Evolutionary conservation across 306 rosid species (phyloP).

Genomic region (Gastrolobium bilobum): DNA sequence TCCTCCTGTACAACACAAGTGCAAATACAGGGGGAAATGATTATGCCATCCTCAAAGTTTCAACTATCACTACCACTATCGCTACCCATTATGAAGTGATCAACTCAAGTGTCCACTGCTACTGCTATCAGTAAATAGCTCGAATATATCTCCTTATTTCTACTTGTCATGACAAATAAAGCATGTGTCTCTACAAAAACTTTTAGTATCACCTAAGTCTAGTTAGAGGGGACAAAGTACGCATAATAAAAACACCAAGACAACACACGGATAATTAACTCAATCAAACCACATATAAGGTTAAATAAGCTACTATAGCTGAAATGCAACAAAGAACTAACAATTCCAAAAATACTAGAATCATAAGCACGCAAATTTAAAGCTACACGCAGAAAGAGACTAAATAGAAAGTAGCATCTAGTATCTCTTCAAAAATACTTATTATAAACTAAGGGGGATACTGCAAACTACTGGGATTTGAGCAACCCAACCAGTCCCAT

Average conservation of each 20-base stretch:
- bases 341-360: conserved; percentile 68
- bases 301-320: conserved; percentile 64
- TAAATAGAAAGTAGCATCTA: conserved; percentile 77
- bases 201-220: conserved; percentile 48
- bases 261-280: conserved; percentile 48
- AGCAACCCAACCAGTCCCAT: conserved; percentile 99
- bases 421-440: conserved; percentile 83
- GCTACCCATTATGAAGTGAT: conserved; percentile 85
- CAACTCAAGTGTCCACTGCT: conserved; percentile 76
- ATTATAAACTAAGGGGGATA: conserved; percentile 87
- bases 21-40: conserved; percentile 99
- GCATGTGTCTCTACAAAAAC: conserved; percentile 55
- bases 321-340: conserved; percentile 66
- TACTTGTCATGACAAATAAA: conserved; percentile 58
- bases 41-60: conserved; percentile 97
- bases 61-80: conserved; percentile 91
- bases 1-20: conserved; percentile 99
- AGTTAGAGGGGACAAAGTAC: background rate
- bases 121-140: conserved; percentile 70
- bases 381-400: conserved; percentile 78
- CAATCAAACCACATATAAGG: conserved; percentile 72
- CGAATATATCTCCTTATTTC: conserved; percentile 68
- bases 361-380: conserved; percentile 73
- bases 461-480: conserved; percentile 92
- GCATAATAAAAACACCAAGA: conserved; percentile 39